These are phyloP conservation scores for Aspergillus sp. DNA, from an alignment of 2,329 filamentous ascomycete species.

Conservation along the genomic window DNA sequence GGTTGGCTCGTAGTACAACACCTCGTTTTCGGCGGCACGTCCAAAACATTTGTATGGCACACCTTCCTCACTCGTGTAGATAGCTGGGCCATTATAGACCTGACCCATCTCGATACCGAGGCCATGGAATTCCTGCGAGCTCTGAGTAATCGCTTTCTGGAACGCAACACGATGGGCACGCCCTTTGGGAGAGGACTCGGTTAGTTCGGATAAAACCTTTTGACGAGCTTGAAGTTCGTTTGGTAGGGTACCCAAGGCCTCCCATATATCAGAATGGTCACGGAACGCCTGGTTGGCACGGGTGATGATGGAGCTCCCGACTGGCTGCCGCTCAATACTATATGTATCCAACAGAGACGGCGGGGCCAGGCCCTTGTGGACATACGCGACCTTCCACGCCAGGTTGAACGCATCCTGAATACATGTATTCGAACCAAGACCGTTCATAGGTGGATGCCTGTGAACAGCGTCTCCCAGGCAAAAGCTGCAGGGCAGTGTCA, in stretches of 20 bases:
- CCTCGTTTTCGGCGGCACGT: background rate
- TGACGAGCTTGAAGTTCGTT: background rate
- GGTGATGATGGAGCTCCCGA: conserved; percentile 28
- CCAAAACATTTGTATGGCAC: background rate
- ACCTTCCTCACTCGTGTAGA: background rate
- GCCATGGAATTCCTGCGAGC: background rate
- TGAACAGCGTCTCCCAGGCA: conserved; percentile 32
- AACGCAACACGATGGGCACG: background rate
- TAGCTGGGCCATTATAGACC: background rate
- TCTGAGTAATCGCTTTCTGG: background rate
- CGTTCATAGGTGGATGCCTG: conserved; percentile 29
- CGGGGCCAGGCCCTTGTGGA: conserved; percentile 25
- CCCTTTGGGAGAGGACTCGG: too few relatives aligned
- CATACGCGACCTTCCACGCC: conserved; percentile 44
- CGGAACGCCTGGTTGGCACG: conserved; percentile 22
- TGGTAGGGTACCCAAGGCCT: background rate
- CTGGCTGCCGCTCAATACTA: conserved; percentile 39
- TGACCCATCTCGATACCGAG: background rate
- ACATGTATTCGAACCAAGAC: conserved; percentile 35
- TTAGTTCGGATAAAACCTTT: background rate
- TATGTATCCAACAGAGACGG: conserved; percentile 39
- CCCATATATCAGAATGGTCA: background rate
- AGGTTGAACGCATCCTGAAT: conserved; percentile 45
- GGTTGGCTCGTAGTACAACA: background rate
- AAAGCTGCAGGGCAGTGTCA: background rate